Evolutionary conservation across 805 yeast species (phyloP).

Genomic region (Yamadazyma takamatsuzukensis): DNA sequence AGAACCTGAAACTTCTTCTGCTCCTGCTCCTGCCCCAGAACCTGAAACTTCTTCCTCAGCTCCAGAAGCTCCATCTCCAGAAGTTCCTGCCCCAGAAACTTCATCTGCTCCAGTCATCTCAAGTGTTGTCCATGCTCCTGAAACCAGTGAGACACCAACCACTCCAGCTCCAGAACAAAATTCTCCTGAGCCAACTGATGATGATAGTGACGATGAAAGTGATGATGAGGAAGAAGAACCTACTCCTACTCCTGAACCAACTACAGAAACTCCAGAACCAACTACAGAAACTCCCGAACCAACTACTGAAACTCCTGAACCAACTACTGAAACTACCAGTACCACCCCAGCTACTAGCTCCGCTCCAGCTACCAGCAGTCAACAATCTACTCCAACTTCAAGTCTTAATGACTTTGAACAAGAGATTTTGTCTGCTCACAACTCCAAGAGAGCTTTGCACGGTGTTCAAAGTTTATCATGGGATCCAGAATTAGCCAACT

Average conservation of each 20-base stretch:
- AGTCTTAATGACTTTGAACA: slow-evolving; percentile 19
- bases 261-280: slow-evolving; percentile 7
- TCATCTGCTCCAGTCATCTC: slow-evolving; percentile 8
- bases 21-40: slow-evolving; percentile 7
- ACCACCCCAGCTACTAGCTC: slow-evolving; percentile 10
- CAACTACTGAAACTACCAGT: slow-evolving; percentile 11
- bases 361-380: slow-evolving; percentile 14
- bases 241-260: slow-evolving; percentile 9
- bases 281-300: slow-evolving; percentile 6
- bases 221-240: no score
- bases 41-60: slow-evolving; percentile 3
- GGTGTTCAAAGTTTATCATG: slow-evolving; percentile 28
- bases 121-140: no score
- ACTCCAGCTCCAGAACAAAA: slow-evolving; percentile 9
- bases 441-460: slow-evolving; percentile 34
- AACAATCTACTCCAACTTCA: slow-evolving; percentile 12
- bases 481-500: slow-evolving; percentile 31
- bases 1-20: slow-evolving; percentile 6
- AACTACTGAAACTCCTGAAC: slow-evolving; percentile 11
- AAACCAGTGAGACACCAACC: no score
- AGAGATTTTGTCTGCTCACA: slow-evolving; percentile 33
- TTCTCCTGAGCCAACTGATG: slow-evolving; percentile 9
- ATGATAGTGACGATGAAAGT: background rate
- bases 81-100: slow-evolving; percentile 4
- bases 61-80: slow-evolving; percentile 7